Percentiles rank a stretch among this genome's conserved stretches.
Conservation (phyloP, 345 rosid genomes). For the Raphanus raphanistrum region DNA sequence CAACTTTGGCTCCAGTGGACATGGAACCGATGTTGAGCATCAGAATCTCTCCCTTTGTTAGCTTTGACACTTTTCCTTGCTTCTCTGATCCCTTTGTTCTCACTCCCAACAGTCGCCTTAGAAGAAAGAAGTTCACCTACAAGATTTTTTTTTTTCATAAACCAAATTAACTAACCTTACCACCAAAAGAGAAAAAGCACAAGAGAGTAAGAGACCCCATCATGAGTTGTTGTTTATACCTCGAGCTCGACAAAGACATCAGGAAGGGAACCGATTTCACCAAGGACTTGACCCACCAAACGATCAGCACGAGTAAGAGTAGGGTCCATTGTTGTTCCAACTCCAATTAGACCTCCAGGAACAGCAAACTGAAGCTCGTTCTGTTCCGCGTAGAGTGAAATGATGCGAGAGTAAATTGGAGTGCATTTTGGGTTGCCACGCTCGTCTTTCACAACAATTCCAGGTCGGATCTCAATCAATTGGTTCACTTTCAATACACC, state of each 20-base stretch:
- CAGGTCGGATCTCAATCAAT: slow-evolving; percentile 86
- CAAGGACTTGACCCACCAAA: slow-evolving; percentile 96
- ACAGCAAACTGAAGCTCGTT: slow-evolving; percentile 97
- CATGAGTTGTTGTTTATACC: slow-evolving; percentile 43
- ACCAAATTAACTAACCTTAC: background rate
- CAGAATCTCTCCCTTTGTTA: slow-evolving; percentile 85
- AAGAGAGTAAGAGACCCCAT: background rate
- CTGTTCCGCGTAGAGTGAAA: slow-evolving; percentile 82
- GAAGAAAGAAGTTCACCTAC: slow-evolving; percentile 90
- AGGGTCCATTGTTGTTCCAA: slow-evolving; percentile 98
- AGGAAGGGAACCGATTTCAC: slow-evolving; percentile 97
- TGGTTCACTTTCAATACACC: slow-evolving; percentile 97
- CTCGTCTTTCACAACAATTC: slow-evolving; percentile 82
- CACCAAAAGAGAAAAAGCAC: too few species aligned
- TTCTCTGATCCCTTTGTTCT: slow-evolving; percentile 91
- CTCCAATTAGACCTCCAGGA: slow-evolving; percentile 97
- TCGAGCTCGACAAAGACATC: slow-evolving; percentile 94
- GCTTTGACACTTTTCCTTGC: slow-evolving; percentile 90
- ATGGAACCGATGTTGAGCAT: slow-evolving; percentile 95
- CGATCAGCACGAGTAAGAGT: slow-evolving; percentile 95
- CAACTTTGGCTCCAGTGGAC: slow-evolving; percentile 91
- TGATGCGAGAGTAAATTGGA: slow-evolving; percentile 87
- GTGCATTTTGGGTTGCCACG: slow-evolving; percentile 80
- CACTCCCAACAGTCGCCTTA: slow-evolving; percentile 86
- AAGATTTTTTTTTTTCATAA: background rate